Conservation (phyloP, 75 land plant species). For the Cupressus sempervirens region DNA sequence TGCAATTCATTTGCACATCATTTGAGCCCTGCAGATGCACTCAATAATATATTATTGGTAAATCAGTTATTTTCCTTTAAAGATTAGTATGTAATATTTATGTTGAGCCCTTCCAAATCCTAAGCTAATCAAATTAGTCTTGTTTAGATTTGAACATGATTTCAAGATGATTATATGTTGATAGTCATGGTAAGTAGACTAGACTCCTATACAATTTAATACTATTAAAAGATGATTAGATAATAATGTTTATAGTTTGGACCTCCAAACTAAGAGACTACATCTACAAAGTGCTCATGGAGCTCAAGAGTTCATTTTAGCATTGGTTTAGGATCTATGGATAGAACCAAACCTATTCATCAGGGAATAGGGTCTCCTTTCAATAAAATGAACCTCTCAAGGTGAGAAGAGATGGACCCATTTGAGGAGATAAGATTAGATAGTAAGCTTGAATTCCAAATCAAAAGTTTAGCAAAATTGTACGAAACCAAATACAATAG, state of each 20-base stretch:
- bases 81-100: no score
- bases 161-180: neutral
- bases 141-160: neutral
- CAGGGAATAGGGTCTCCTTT: constrained; percentile 34
- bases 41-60: no score
- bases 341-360: constrained; percentile 54
- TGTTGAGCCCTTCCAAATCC: no score
- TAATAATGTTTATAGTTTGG: constrained; percentile 51
- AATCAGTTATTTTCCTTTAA: no score
- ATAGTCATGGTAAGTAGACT: constrained; percentile 20
- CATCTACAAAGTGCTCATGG: no score
- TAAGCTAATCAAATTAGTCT: neutral
- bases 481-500: no score
- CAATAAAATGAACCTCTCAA: constrained; percentile 43
- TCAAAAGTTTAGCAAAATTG: neutral
- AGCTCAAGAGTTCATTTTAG: constrained; percentile 72
- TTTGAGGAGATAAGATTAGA: constrained; percentile 6
- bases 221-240: neutral
- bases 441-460: no score
- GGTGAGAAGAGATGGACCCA: constrained; percentile 12
- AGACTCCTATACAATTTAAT: neutral
- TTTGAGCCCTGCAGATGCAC: no score
- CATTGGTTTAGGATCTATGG: constrained; percentile 75
- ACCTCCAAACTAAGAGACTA: no score
- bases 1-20: no score